These are phyloP conservation scores for Xylaria grammica DNA, from an alignment of 495 filamentous ascomycete genomes.

Conservation along the genomic window DNA sequence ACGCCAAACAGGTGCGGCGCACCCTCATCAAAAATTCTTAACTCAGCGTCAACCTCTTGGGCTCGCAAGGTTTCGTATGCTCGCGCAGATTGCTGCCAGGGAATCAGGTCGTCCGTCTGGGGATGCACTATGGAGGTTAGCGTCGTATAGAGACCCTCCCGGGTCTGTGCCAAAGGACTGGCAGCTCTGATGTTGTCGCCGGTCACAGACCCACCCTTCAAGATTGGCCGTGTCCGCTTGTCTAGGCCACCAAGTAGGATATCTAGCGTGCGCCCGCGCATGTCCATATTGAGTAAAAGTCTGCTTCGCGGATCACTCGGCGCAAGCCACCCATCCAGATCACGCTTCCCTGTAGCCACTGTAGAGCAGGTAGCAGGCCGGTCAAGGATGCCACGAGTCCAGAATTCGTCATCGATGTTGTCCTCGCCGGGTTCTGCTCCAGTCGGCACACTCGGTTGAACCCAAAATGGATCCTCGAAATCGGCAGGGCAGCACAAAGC, in stretches of 20 bases:
- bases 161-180: conserved; percentile 46
- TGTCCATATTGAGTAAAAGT: conserved; percentile 46
- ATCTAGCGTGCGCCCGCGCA: conserved; percentile 47
- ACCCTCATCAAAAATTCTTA: too few relatives aligned
- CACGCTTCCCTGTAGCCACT: conserved; percentile 13
- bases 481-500: conserved; percentile 55
- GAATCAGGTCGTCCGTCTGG: conserved; percentile 50
- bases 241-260: conserved; percentile 40
- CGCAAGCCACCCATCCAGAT: conserved; percentile 44
- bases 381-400: too few relatives aligned
- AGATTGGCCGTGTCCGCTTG: neutral
- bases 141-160: conserved; percentile 37
- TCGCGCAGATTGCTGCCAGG: conserved; percentile 20
- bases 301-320: conserved; percentile 11
- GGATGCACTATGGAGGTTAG: conserved; percentile 57
- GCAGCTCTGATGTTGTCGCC: conserved; percentile 33
- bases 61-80: too few relatives aligned
- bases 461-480: conserved; percentile 5
- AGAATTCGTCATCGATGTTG: neutral
- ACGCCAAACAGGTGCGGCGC: too few relatives aligned
- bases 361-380: too few relatives aligned
- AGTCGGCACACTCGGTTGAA: neutral
- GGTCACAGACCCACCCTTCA: neutral
- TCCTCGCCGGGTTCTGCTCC: conserved; percentile 28
- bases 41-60: too few relatives aligned